Base-by-base conservation (phyloP, 768 basidiomycete genomes). In the Pleurotus ostreatus region DNA sequence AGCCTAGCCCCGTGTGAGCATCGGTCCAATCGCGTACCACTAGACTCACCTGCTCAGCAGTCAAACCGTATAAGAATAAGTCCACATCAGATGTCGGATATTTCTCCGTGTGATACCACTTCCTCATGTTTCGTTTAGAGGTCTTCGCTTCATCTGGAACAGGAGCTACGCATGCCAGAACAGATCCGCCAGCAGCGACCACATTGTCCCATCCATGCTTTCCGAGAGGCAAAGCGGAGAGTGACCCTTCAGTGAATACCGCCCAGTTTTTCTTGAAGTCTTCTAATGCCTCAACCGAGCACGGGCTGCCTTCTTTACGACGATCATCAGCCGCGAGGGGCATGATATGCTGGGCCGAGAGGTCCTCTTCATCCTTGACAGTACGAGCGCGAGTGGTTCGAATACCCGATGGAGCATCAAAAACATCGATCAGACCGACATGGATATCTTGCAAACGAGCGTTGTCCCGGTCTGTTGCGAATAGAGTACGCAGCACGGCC, bases 71-170 rank as follows among this genome's bases (percentile, higher is more conserved):
- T 44, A 86, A 68, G 63, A 85, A 86, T 12, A 86, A 67, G 63
- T 86, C 84, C 18, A 86, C 72, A 63, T 86, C 84, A 0, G 83
- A 84, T 1, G 81, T 78, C 4, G 84, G 82, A 57, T 81, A 86
- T 3, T 77, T 77, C 3, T 63, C 70, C 11, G 70, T 71, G 58
- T 86, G 84, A 60, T 77, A 86, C 58, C 77, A 74, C 64, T 85
- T 84, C 51, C 85, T 74, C 55, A 80, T 78, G 0, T 79, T 69
- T 55, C 82, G 71, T 68, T 83, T 85, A 16, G 80, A 82, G 4
- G 66, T 72, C 69, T 77, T 80, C 26, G 74, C 72, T 11, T 66
- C 66, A 6, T 78, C 78, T 2, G 79, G 71, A 0, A 85, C 67
- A 9, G 84, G 83, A 4, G 72, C 62, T 56, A 86, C 68, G 56